Conservation (phyloP, 208 protist genomes). For the Novymonas esmeraldas region DNA sequence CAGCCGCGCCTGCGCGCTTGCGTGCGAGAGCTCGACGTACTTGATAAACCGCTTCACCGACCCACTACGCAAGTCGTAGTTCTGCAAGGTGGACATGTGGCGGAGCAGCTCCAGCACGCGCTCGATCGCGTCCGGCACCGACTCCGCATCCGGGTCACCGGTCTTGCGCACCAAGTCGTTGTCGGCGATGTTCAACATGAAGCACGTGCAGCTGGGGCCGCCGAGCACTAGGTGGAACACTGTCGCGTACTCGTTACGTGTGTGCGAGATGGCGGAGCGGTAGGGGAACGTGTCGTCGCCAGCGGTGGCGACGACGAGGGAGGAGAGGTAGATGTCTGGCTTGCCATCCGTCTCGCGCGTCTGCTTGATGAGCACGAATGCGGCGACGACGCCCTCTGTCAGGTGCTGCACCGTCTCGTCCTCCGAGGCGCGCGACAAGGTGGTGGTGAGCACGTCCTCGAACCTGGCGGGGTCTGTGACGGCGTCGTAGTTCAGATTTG, state of each 20-base stretch:
- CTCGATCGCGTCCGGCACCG: slow-evolving; percentile 46
- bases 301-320: slow-evolving; percentile 57
- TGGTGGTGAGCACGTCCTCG: slow-evolving; percentile 56
- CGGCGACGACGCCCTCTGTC: slow-evolving; percentile 52
- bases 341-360: slow-evolving; percentile 48
- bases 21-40: slow-evolving; percentile 61
- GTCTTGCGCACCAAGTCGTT: slow-evolving; percentile 37
- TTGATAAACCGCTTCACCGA: slow-evolving; percentile 79
- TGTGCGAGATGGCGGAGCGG: slow-evolving; percentile 43
- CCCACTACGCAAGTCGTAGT: slow-evolving; percentile 75
- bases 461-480: slow-evolving; percentile 48
- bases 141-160: slow-evolving; percentile 33
- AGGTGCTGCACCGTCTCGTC: slow-evolving; percentile 51
- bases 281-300: slow-evolving; percentile 63
- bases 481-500: slow-evolving; percentile 55
- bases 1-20: slow-evolving; percentile 43
- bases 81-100: slow-evolving; percentile 51
- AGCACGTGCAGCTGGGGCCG: slow-evolving; percentile 70
- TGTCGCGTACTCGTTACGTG: slow-evolving; percentile 53
- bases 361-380: slow-evolving; percentile 65
- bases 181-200: slow-evolving; percentile 71
- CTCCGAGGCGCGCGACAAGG: slow-evolving; percentile 37
- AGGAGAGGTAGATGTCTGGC: slow-evolving; percentile 76
- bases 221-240: slow-evolving; percentile 77
- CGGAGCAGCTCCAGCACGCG: slow-evolving; percentile 46